Evolutionary conservation across 2,329 filamentous ascomycete species (phyloP).

Genomic region (Aspergillus vadensis): DNA sequence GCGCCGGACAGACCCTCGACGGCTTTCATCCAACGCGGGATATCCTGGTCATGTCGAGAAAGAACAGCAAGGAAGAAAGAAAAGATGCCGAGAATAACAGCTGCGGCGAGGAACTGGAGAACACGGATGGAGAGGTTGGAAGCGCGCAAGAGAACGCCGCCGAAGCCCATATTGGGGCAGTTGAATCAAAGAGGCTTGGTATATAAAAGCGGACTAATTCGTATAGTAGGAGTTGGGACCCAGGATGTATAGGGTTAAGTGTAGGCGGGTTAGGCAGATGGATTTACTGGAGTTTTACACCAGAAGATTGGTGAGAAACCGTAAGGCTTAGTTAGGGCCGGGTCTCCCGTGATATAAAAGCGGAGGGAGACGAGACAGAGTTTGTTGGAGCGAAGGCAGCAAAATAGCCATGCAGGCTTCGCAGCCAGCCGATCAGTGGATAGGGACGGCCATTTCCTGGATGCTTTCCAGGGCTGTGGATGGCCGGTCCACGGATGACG

Average conservation of each 20-base stretch:
- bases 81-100: conserved; percentile 75
- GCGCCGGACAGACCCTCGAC: conserved; percentile 77
- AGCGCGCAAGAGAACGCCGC: conserved; percentile 66
- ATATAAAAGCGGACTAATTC: background rate
- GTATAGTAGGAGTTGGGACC: no score
- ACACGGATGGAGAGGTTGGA: conserved; percentile 71
- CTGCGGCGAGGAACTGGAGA: conserved; percentile 71
- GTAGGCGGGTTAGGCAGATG: background rate
- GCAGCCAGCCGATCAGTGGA: conserved; percentile 25
- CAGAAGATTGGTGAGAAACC: background rate
- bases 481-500: conserved; percentile 23
- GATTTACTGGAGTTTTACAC: background rate
- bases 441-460: conserved; percentile 10
- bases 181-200: background rate
- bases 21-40: conserved; percentile 67
- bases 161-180: conserved; percentile 56
- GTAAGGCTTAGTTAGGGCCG: background rate
- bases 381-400: conserved; percentile 23
- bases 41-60: conserved; percentile 62
- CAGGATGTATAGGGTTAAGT: background rate
- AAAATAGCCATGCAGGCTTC: conserved; percentile 22
- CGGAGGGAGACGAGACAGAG: conserved; percentile 8
- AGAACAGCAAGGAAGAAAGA: conserved; percentile 81
- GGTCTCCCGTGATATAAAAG: conserved; percentile 11
- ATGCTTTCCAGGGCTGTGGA: conserved; percentile 9